These are phyloP conservation scores for Zygotorulaspora florentina DNA, from an alignment of 805 yeast species.

Conservation along the genomic window DNA sequence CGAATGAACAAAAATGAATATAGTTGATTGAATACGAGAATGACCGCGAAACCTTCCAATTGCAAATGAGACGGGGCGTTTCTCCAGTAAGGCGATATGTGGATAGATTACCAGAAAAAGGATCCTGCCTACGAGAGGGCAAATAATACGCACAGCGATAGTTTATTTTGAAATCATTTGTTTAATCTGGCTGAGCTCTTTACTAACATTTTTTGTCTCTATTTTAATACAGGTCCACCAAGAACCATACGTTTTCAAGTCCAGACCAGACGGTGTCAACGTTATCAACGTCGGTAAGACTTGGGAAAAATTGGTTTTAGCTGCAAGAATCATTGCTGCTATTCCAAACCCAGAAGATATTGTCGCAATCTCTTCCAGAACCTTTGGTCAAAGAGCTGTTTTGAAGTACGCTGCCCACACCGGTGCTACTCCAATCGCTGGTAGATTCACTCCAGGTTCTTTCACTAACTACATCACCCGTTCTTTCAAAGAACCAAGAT, in stretches of 20 bases:
- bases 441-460: slow-evolving; percentile 99
- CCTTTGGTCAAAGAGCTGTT: slow-evolving; percentile 99
- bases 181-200: not conserved
- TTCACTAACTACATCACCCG: slow-evolving; percentile 99
- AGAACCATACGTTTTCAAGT: slow-evolving; percentile 93
- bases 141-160: no score
- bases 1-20: slow-evolving; percentile 1
- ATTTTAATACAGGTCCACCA: slow-evolving; percentile 68
- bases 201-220: slow-evolving; percentile 8
- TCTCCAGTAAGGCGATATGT: not conserved
- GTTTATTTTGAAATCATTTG: no score
- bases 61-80: not conserved
- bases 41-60: no score
- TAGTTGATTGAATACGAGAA: no score
- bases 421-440: slow-evolving; percentile 99
- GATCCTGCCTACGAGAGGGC: not conserved
- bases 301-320: slow-evolving; percentile 95
- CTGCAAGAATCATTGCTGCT: slow-evolving; percentile 99
- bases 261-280: slow-evolving; percentile 99
- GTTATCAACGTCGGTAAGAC: slow-evolving; percentile 98
- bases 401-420: slow-evolving; percentile 99
- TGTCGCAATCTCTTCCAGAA: slow-evolving; percentile 98
- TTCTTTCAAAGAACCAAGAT: slow-evolving; percentile 99
- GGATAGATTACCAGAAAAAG: not conserved
- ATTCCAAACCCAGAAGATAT: slow-evolving; percentile 98